These are phyloP conservation scores for Cornus suecica DNA, from an alignment of 148 eudicot genomes.

Conservation along the genomic window DNA sequence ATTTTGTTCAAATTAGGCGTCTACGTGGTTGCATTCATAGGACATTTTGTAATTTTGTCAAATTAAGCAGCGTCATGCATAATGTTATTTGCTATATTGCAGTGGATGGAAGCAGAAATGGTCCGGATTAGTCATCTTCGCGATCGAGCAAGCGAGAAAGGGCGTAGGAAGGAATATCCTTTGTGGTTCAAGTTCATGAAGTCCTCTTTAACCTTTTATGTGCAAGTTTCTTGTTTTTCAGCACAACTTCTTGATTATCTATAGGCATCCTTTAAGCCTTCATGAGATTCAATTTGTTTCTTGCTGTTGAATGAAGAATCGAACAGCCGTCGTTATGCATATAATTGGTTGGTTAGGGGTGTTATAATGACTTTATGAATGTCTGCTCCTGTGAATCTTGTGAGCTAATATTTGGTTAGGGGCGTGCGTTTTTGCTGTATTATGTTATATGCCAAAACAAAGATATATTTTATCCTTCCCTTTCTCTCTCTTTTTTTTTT, in stretches of 20 bases:
- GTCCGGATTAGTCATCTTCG: conserved; percentile 88
- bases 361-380: no score
- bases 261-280: neutral
- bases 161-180: conserved; percentile 98
- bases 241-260: neutral
- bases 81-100: conserved; percentile 24
- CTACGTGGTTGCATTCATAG: neutral
- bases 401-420: no score
- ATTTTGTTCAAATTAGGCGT: neutral
- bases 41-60: neutral
- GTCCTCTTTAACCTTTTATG: neutral
- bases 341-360: no score
- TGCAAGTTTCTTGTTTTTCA: neutral
- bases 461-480: no score
- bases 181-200: conserved; percentile 15
- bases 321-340: neutral
- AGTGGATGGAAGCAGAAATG: conserved; percentile 92
- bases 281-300: neutral
- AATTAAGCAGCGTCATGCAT: conserved; percentile 6
- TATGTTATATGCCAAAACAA: no score
- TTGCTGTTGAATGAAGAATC: neutral
- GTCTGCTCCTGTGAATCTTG: no score
- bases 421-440: no score
- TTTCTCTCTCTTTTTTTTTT: no score
- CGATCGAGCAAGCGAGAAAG: conserved; percentile 91